Conservation (phyloP, 257 asterid genomes). For the Solanum pinnatisectum region DNA sequence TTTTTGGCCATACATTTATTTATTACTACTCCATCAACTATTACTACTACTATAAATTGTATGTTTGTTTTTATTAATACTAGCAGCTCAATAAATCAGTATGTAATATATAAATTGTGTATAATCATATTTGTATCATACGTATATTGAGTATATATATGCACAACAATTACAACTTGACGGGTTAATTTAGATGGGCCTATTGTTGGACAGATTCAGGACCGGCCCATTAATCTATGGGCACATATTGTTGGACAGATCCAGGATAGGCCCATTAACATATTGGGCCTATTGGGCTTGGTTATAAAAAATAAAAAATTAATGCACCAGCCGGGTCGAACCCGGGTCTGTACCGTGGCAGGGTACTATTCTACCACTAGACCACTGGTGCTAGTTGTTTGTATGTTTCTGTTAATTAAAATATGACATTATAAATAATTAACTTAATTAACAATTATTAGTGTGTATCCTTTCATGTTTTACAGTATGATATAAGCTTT, state of each 20-base stretch:
- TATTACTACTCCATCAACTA: background rate
- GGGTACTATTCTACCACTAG: conserved; percentile 93
- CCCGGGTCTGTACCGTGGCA: conserved; percentile 93
- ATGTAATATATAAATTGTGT: background rate
- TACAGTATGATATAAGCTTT: background rate
- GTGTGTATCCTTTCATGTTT: background rate
- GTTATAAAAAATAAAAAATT: accelerated
- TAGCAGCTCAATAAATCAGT: background rate
- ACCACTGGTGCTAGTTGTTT: conserved; percentile 53
- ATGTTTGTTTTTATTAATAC: background rate
- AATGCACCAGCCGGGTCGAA: conserved; percentile 85
- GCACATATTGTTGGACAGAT: background rate
- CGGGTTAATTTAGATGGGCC: background rate
- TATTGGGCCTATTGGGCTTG: background rate
- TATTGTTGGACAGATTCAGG: background rate
- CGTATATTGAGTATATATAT: background rate
- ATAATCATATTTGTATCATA: background rate
- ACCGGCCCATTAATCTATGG: background rate
- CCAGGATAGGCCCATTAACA: background rate
- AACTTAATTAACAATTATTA: background rate
- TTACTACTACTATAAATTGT: background rate
- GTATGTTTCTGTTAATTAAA: too few relatives aligned
- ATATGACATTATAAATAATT: background rate
- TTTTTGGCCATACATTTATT: background rate
- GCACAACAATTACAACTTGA: background rate